Conservation (phyloP, 805 yeast genomes). For the Dipodascopsis uninucleata region DNA sequence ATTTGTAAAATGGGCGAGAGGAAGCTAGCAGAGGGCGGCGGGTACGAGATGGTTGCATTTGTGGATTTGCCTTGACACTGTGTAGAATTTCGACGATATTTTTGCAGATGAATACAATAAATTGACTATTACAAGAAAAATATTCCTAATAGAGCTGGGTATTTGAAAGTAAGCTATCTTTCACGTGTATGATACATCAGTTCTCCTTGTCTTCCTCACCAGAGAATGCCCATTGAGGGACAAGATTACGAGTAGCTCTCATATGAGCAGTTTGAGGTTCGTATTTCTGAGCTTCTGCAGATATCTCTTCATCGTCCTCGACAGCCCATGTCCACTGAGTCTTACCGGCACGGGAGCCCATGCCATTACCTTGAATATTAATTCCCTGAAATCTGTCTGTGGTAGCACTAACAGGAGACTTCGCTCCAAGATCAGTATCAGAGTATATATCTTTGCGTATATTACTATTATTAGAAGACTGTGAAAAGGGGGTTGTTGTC, state of each 20-base stretch:
- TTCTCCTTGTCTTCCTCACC: slow-evolving; percentile 23
- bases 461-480: no score
- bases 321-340: slow-evolving; percentile 16
- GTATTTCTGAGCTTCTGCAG: no score
- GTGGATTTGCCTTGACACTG: slow-evolving; percentile 7
- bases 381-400: slow-evolving; percentile 15
- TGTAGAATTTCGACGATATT: slow-evolving; percentile 4
- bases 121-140: not conserved
- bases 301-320: slow-evolving; percentile 5
- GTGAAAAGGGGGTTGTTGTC: slow-evolving; percentile 3
- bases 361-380: slow-evolving; percentile 23
- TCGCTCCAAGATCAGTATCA: no score
- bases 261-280: no score
- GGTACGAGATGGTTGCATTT: slow-evolving; percentile 13
- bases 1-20: slow-evolving; percentile 21
- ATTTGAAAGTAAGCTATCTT: slow-evolving; percentile 1
- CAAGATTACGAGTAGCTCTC: no score
- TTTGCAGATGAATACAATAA: not conserved
- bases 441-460: no score
- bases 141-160: not conserved
- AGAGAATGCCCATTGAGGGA: not conserved
- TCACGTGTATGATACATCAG: not conserved
- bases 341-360: slow-evolving; percentile 22
- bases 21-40: slow-evolving; percentile 14
- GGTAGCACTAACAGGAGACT: no score